Percentiles rank a stretch among this genome's conserved stretches.
These are phyloP conservation scores for Aspergillus ellipticus DNA, from an alignment of 495 filamentous ascomycete species.

Conservation along the genomic window DNA sequence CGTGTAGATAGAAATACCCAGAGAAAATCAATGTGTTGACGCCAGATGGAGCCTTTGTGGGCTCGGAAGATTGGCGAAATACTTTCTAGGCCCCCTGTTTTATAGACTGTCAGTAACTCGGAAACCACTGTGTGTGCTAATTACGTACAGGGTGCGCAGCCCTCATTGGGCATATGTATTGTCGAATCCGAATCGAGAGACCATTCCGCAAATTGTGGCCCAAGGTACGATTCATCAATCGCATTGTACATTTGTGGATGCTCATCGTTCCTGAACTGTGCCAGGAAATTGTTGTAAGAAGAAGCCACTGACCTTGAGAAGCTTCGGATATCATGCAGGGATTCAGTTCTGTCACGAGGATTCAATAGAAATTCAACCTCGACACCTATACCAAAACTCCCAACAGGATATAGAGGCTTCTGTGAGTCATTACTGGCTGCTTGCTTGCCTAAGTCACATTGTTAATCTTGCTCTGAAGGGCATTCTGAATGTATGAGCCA, in stretches of 20 bases:
- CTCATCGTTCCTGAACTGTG: neutral
- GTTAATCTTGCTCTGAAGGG: neutral
- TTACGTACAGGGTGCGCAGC: neutral
- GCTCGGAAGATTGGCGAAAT: neutral
- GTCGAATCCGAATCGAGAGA: neutral
- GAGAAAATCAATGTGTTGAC: neutral
- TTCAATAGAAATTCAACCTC: neutral
- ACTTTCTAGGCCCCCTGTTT: neutral
- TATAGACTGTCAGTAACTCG: neutral
- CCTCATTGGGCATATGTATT: neutral
- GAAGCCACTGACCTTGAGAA: neutral
- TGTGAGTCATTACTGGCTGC: neutral
- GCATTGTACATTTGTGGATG: neutral
- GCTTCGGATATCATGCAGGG: neutral
- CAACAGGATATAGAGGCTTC: neutral
- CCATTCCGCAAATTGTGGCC: neutral
- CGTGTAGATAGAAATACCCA: neutral
- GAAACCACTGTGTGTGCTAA: no score
- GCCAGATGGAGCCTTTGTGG: neutral
- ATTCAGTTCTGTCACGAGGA: neutral
- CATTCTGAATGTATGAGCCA: neutral
- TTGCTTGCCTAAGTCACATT: no score
- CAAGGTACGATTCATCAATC: neutral
- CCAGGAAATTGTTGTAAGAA: neutral
- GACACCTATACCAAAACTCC: neutral